Percentiles rank a stretch among this genome's conserved stretches.
phyloP scores from a whole-genome alignment of 1,139 yeast genomes.

The Kodamaea suecica region DNA sequence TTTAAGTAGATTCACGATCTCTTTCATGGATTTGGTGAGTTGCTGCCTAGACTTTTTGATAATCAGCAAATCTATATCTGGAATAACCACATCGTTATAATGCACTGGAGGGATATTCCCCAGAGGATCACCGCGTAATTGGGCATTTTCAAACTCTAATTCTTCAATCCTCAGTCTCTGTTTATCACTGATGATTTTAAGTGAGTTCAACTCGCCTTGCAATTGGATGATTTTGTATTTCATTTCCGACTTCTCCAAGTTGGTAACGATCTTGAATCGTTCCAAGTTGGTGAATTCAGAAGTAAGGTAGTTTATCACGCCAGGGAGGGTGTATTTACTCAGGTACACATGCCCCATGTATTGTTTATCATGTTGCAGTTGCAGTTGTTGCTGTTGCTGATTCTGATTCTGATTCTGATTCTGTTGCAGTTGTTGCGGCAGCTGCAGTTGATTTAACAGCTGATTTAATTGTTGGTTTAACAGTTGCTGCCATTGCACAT shows the following conservation, averaged over 20 bases:
- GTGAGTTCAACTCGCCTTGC: conserved; percentile 52
- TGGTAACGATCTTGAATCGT: conserved; percentile 53
- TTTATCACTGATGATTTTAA: conserved; percentile 36
- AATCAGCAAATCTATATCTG: conserved; percentile 39
- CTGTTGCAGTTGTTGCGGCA: conserved; percentile 1
- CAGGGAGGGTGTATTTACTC: conserved; percentile 52
- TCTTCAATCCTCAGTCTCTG: conserved; percentile 30
- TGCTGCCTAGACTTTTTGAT: conserved; percentile 40
- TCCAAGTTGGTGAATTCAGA: conserved; percentile 60
- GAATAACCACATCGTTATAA: conserved; percentile 20
- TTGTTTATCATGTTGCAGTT: conserved; percentile 9
- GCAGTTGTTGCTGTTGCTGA: conserved; percentile 7
- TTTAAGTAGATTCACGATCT: conserved; percentile 38
- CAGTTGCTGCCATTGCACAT: conserved; percentile 14
- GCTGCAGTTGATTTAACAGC: too few relatives aligned
- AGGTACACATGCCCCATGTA: conserved; percentile 4
- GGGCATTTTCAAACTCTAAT: conserved; percentile 21
- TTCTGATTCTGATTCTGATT: conserved; percentile 5
- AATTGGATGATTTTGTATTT: conserved; percentile 51
- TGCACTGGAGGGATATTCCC: neutral
- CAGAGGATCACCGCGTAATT: conserved; percentile 4
- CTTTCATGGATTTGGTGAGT: conserved; percentile 41
- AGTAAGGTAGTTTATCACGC: conserved; percentile 61
- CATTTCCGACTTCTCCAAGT: conserved; percentile 56
- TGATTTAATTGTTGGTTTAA: conserved; percentile 6